Conservation (phyloP, 1,284 basidiomycete species). For the Pseudozyma hubeiensis region DNA sequence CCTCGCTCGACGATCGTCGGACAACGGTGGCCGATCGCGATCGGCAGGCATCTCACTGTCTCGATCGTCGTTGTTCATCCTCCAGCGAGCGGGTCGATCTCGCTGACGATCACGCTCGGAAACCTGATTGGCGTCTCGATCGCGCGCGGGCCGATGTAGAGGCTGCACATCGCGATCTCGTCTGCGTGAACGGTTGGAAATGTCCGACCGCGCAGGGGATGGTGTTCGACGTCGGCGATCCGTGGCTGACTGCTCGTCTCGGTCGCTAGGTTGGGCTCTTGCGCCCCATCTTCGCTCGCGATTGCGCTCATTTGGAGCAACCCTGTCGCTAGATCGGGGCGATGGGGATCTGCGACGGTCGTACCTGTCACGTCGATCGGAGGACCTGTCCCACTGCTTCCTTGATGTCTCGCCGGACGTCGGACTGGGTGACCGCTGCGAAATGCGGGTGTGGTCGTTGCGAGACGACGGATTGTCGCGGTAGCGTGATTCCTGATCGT, state of each 20-base stretch:
- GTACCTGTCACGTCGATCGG: slow-evolving; percentile 13
- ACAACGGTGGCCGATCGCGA: slow-evolving; percentile 11
- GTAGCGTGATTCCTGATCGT: slow-evolving; percentile 12
- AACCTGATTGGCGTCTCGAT: slow-evolving; percentile 9
- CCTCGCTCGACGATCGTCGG: slow-evolving; percentile 15
- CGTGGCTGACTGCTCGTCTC: slow-evolving; percentile 7
- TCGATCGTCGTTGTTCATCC: slow-evolving; percentile 14
- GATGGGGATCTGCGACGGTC: slow-evolving; percentile 24
- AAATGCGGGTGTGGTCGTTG: slow-evolving; percentile 17
- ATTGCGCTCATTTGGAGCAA: slow-evolving; percentile 4
- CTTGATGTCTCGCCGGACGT: slow-evolving; percentile 1
- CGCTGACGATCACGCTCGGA: slow-evolving; percentile 16
- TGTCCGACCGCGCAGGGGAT: slow-evolving; percentile 28
- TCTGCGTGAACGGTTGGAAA: slow-evolving; percentile 18
- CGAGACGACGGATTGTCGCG: slow-evolving; percentile 11
- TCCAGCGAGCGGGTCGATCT: slow-evolving; percentile 37
- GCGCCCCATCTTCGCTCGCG: slow-evolving; percentile 18
- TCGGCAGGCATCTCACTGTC: slow-evolving; percentile 1
- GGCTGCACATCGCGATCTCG: slow-evolving; percentile 15
- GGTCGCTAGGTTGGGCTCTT: slow-evolving; percentile 11
- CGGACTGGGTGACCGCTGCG: slow-evolving; percentile 28
- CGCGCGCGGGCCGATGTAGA: slow-evolving; percentile 2
- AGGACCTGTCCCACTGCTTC: slow-evolving; percentile 5
- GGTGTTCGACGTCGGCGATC: slow-evolving; percentile 20
- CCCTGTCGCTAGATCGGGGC: slow-evolving; percentile 4